phyloP scores from a whole-genome alignment of 1,139 yeast genomes.

The Candida sanyaensis region DNA sequence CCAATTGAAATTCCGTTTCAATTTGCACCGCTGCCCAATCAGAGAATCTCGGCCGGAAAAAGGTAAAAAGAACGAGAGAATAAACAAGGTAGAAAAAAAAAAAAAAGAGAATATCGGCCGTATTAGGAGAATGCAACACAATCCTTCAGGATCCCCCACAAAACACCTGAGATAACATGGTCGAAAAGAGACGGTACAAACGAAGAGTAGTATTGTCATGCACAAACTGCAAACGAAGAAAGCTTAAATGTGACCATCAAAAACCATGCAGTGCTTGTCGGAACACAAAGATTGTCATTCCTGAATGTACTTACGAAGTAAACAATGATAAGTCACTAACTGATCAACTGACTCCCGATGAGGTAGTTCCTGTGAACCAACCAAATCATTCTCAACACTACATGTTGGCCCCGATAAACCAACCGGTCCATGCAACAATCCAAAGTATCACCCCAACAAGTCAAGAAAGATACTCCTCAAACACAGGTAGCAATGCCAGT shows the following conservation, averaged over 20 bases:
- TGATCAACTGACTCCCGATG: too few relatives aligned
- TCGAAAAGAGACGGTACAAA: neutral
- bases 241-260: neutral
- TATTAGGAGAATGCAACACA: too few relatives aligned
- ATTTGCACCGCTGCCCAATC: too few relatives aligned
- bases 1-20: too few relatives aligned
- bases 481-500: neutral
- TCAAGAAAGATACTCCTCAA: neutral
- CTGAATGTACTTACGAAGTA: neutral
- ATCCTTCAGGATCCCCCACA: too few relatives aligned
- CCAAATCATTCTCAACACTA: too few relatives aligned
- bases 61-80: too few relatives aligned
- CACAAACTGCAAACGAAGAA: neutral
- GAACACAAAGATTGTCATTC: neutral
- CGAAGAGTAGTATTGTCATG: neutral
- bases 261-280: neutral
- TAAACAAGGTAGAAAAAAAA: too few relatives aligned
- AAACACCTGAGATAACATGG: neutral
- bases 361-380: too few relatives aligned
- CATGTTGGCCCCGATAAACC: neutral
- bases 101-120: too few relatives aligned
- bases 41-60: too few relatives aligned
- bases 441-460: neutral
- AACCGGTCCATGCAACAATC: neutral
- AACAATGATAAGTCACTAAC: neutral